Evolutionary conservation across 768 basidiomycete genomes (phyloP), one percentile per base, ranked within the genome.

Genomic region (Kwoniella pini): DNA sequence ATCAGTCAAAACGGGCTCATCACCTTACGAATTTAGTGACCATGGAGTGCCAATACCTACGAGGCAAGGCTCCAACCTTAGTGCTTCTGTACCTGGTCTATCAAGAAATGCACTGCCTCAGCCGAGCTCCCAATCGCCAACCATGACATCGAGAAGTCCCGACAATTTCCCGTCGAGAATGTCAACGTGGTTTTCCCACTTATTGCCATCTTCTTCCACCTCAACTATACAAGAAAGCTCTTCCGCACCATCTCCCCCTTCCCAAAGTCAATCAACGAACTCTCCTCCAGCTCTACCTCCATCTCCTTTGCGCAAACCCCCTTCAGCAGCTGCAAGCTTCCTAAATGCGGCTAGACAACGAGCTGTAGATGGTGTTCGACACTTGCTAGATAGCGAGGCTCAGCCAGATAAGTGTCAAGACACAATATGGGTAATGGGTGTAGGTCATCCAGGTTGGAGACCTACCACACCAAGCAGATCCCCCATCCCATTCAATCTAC

Each of bases 371-470:
- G 75, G 75, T 6, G 85, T 92, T 82, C 83, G 91, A 44, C 90
- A 92, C 79, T 81, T 97, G n/a, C 83, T 95, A 62, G 94, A 97
- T 80, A 85, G 85, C 67, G 94, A 97, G 78, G 85, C 91, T 17
- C 85, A 83, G 2, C 90, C 89, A 1, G 92, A 96, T 76, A 87
- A 84, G 71, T 92, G 86, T 54, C 72, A 83, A 0, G 90, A 93
- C 19, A 84, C 87, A 0, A 95, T 97, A 27, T 96, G 92, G 92
- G 79, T 96, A 1, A 82, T 96, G 22, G 94, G 93, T 38, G 86
- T 91, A 2, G 82, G 84, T 64, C 91, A 79, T 65, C 68, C 73
- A 5, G 76, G 76, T 10, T 78, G 69, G 64, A 44, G 67, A 49
- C 70, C 76, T 1, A 45, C 22, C 10, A 70, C 71, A n/a, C 71